Evolutionary conservation across 1,284 basidiomycete species (phyloP).

Genomic region (Naganishia sp.): DNA sequence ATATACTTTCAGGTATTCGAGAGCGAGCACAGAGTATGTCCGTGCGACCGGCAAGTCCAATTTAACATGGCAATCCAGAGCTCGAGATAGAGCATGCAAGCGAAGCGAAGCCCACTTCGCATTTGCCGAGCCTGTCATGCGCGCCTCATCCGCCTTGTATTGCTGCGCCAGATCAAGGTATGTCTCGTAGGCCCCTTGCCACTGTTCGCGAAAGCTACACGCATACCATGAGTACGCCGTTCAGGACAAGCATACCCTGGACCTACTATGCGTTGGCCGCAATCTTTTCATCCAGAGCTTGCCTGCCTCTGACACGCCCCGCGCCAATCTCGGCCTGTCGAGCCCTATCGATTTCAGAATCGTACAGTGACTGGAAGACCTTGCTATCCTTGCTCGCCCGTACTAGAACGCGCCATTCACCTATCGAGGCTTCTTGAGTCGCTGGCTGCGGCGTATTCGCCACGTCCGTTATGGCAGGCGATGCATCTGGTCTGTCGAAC

Average conservation of each 20-base stretch:
- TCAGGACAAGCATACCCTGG: not conserved
- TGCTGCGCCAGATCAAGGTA: conserved; percentile 28
- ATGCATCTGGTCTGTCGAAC: conserved; percentile 34
- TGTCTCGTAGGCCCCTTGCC: conserved; percentile 16
- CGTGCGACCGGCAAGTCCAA: conserved; percentile 34
- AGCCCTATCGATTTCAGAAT: conserved; percentile 19
- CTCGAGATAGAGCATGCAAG: conserved; percentile 25
- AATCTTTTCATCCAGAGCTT: conserved; percentile 28
- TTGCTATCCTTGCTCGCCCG: conserved; percentile 15
- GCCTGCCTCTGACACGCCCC: conserved; percentile 30
- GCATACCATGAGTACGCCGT: not conserved
- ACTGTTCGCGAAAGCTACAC: conserved; percentile 23
- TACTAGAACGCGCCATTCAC: conserved; percentile 8
- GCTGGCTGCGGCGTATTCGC: not conserved
- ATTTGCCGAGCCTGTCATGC: conserved; percentile 3
- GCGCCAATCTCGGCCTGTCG: conserved; percentile 31
- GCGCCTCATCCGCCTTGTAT: conserved; percentile 30
- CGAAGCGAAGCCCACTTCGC: conserved; percentile 25
- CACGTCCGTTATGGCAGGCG: conserved; percentile 29
- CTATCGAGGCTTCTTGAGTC: not conserved
- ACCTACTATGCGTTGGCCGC: conserved; percentile 31
- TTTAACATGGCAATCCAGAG: conserved; percentile 23
- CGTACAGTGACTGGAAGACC: conserved; percentile 29
- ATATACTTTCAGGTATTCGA: conserved; percentile 47
- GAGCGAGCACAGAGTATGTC: conserved; percentile 46